These are phyloP conservation scores for Tripterygium wilfordii DNA, from an alignment of 177 flowering plant genomes.

Conservation along the genomic window DNA sequence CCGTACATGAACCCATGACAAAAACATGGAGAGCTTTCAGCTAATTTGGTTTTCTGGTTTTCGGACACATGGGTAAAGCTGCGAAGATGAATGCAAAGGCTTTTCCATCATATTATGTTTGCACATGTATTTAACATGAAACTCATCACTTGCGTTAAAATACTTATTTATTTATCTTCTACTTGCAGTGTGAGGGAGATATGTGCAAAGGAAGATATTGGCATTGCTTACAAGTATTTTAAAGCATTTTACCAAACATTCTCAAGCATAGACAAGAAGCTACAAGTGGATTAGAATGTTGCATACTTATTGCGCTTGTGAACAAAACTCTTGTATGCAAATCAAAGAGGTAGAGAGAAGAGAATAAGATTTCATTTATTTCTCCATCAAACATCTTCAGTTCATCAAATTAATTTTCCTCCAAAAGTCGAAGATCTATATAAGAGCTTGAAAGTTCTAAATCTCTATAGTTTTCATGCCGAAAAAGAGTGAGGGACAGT, in stretches of 20 bases:
- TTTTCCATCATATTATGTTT: no score
- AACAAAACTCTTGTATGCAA: not conserved
- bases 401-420: not conserved
- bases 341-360: not conserved
- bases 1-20: no score
- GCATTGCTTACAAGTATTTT: conserved; percentile 78
- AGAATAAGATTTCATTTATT: not conserved
- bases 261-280: conserved; percentile 68
- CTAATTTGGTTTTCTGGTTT: no score
- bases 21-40: no score
- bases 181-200: conserved; percentile 76
- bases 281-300: conserved; percentile 42
- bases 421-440: not conserved
- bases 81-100: no score
- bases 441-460: no score
- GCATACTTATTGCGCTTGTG: no score
- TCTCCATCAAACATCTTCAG: not conserved
- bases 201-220: conserved; percentile 82
- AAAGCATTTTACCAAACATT: conserved; percentile 75
- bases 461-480: no score
- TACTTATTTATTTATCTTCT: not conserved
- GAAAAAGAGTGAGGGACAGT: no score
- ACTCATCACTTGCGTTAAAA: not conserved
- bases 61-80: no score
- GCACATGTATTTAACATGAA: not conserved